Evolutionary conservation across 202 grass and related monocot genomes (phyloP).

Genomic region (Saccharum hybrid): DNA sequence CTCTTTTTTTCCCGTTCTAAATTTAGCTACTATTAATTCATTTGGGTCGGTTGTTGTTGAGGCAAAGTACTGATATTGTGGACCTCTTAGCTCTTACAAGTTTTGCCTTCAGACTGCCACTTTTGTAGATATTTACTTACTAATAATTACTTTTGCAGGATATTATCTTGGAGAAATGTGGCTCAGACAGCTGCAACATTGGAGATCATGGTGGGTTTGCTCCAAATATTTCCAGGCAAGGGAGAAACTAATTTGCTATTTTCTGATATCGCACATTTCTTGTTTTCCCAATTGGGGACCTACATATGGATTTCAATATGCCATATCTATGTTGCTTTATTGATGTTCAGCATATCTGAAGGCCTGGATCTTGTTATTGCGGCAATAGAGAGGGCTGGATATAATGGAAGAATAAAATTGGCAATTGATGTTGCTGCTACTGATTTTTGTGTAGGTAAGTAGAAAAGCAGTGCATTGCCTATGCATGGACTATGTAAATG

Average conservation of each 20-base stretch:
- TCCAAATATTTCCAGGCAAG: conserved; percentile 94
- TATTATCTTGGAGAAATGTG: conserved; percentile 77
- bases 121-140: conserved; percentile 25
- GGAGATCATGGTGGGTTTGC: conserved; percentile 93
- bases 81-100: background rate
- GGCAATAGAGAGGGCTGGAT: conserved; percentile 92
- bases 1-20: background rate
- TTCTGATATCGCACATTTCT: background rate
- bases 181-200: conserved; percentile 72
- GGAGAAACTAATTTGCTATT: conserved; percentile 43
- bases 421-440: conserved; percentile 85
- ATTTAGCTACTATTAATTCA: background rate
- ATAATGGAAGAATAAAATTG: conserved; percentile 94
- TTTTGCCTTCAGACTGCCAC: conserved; percentile 1
- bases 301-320: conserved; percentile 35
- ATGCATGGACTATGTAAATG: background rate
- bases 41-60: conserved; percentile 27
- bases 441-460: conserved; percentile 89
- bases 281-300: background rate
- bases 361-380: conserved; percentile 90
- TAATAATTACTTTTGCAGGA: conserved; percentile 55
- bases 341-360: conserved; percentile 74
- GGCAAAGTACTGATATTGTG: conserved; percentile 3
- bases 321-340: conserved; percentile 28
- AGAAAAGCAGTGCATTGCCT: conserved; percentile 6